A percentile compares a stretch with the other conserved stretches of the same genome.
Evolutionary conservation across 1,284 basidiomycete genomes (phyloP).

Genomic region (Coniferiporia sulphurascens): DNA sequence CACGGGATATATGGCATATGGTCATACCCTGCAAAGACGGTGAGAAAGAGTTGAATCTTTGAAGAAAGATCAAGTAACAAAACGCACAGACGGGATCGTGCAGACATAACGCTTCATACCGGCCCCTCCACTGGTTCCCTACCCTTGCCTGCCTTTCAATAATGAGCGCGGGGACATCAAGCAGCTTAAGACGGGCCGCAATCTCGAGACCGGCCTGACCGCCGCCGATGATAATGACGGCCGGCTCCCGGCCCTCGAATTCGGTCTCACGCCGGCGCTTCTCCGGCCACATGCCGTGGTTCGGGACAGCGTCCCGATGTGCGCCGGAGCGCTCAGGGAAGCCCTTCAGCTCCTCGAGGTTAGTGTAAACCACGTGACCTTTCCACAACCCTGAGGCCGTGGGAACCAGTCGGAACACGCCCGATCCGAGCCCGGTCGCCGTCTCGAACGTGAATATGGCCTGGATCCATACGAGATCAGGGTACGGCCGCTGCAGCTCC

Average conservation of each 20-base stretch:
- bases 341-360: slow-evolving; percentile 50
- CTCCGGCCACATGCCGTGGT: slow-evolving; percentile 38
- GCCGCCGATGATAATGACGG: slow-evolving; percentile 56
- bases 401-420: slow-evolving; percentile 52
- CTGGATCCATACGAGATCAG: slow-evolving; percentile 56
- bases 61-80: background rate
- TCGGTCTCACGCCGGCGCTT: slow-evolving; percentile 37
- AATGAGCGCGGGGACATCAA: slow-evolving; percentile 48
- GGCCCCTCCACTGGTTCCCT: slow-evolving; percentile 55
- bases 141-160: slow-evolving; percentile 50
- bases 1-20: slow-evolving; percentile 25
- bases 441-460: slow-evolving; percentile 58
- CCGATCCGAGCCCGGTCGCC: slow-evolving; percentile 41
- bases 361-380: slow-evolving; percentile 52
- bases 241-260: slow-evolving; percentile 36
- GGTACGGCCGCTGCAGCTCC: slow-evolving; percentile 39
- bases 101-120: slow-evolving; percentile 57
- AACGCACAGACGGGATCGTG: slow-evolving; percentile 63
- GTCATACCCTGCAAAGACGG: slow-evolving; percentile 19
- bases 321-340: slow-evolving; percentile 42
- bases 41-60: slow-evolving; percentile 10
- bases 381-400: slow-evolving; percentile 48
- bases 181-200: slow-evolving; percentile 52
- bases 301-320: slow-evolving; percentile 34
- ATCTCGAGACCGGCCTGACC: slow-evolving; percentile 62